These are phyloP conservation scores for Nicotiana sylvestris DNA, from an alignment of 257 asterid genomes.

Conservation along the genomic window DNA sequence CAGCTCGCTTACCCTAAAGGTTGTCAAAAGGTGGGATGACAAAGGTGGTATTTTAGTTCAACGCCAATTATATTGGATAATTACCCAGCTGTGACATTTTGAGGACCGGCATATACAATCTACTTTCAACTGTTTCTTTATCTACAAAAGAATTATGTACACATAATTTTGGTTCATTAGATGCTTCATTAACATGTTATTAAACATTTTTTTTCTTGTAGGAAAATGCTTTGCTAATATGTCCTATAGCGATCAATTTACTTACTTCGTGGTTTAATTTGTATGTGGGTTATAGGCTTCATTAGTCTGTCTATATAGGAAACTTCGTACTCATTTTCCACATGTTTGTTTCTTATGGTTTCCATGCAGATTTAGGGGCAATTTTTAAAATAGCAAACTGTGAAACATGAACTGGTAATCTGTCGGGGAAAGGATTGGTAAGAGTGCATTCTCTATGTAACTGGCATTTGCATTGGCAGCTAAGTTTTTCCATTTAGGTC, in stretches of 20 bases:
- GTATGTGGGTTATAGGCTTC: not conserved
- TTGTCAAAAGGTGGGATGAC: not conserved
- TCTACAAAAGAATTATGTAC: not conserved
- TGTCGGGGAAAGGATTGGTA: not conserved
- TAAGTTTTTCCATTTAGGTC: not conserved
- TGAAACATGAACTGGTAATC: not conserved
- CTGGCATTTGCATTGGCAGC: not conserved
- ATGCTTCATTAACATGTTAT: not conserved
- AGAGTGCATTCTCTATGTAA: not conserved
- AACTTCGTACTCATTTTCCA: not conserved
- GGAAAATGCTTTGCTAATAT: not conserved
- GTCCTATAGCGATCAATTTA: not conserved
- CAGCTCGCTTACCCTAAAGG: not conserved
- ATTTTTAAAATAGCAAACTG: not conserved
- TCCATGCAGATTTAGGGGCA: not conserved
- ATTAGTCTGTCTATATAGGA: not conserved
- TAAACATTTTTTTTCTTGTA: not conserved
- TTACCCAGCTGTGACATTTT: not conserved
- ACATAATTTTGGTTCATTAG: not conserved
- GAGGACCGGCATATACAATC: not conserved
- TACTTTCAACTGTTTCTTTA: not conserved
- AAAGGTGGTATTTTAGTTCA: not conserved
- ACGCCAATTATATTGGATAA: not conserved
- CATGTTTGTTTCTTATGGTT: not conserved
- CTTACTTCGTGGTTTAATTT: not conserved